Conservation (phyloP, 495 filamentous ascomycete species). For the Aspergillus affinis region DNA sequence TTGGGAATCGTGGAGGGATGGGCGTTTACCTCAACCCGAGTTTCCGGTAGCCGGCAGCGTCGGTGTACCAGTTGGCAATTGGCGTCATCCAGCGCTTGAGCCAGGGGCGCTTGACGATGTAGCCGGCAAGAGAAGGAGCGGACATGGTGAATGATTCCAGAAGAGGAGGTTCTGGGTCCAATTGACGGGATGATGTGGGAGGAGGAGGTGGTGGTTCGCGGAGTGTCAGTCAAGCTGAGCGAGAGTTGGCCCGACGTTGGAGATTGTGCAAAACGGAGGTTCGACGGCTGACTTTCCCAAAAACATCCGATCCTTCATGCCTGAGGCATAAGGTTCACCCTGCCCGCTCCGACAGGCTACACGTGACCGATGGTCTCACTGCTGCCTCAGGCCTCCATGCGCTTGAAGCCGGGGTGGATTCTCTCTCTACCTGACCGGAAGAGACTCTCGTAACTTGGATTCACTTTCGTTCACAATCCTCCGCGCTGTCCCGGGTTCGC, state of each 20-base stretch:
- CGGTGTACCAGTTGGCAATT: slow-evolving; percentile 77
- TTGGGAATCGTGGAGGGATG: slow-evolving; percentile 13
- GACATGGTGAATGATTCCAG: slow-evolving; percentile 61
- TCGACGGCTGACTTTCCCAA: slow-evolving; percentile 31
- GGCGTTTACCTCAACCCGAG: slow-evolving; percentile 78
- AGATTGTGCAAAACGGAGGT: slow-evolving; percentile 52
- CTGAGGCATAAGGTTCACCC: slow-evolving; percentile 19
- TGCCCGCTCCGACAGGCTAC: slow-evolving; percentile 15
- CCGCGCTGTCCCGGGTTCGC: slow-evolving; percentile 6
- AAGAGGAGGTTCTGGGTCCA: slow-evolving; percentile 18
- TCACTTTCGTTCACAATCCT: slow-evolving; percentile 12
- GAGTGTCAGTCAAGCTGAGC: slow-evolving; percentile 40
- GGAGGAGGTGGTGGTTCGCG: slow-evolving; percentile 27
- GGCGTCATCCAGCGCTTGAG: slow-evolving; percentile 74
- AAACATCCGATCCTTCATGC: slow-evolving; percentile 28
- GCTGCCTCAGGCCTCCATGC: slow-evolving; percentile 30
- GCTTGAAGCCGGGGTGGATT: slow-evolving; percentile 14
- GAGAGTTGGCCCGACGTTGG: slow-evolving; percentile 46
- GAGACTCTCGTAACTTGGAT: slow-evolving; percentile 23
- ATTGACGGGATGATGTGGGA: slow-evolving; percentile 29
- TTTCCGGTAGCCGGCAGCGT: slow-evolving; percentile 87
- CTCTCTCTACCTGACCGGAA: slow-evolving; percentile 29
- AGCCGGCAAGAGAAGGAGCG: slow-evolving; percentile 67
- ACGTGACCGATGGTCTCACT: slow-evolving; percentile 10
- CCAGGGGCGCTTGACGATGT: slow-evolving; percentile 80